Base-by-base conservation (phyloP, 352 stramenopile genomes). In the Phytopythium delawarense region DNA sequence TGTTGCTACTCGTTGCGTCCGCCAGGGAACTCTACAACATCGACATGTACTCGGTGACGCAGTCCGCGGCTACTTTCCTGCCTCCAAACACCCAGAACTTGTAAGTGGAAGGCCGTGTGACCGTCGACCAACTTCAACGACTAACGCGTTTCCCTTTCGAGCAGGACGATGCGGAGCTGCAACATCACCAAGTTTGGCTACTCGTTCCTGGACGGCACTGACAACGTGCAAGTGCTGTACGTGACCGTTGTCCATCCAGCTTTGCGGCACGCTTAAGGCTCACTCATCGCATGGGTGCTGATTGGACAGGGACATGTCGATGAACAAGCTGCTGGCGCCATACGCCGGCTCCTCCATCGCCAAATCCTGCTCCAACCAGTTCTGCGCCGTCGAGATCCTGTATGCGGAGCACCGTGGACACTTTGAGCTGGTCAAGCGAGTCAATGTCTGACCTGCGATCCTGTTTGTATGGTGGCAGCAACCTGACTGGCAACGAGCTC, bases 111-210 rank as follows among this genome's bases (percentile, higher is more conserved):
- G 34, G 34, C 34, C 34, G 7, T 13, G 34, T 39, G 34, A 39
- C 2, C 34, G 7, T 13, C 34, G 34, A 39, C 34, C 34, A 12
- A 39, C 34, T 8, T 5, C 7, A 5, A 39, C 34, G 34, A 12
- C 34, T 39, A 8, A 39, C 11, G 11, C 18, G 11, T 39, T 39
- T 5, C 11, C 34, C 34, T 39, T 13, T 13, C 11, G 34, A 39
- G 7, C 42, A 83, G 74, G 7, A 76, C 70, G 2, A 57, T 86
- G 40, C 62, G 70, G 23, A 81, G 76, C 55, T 83, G 72, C 64
- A 81, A 75, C 53, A 42, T 86, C 23, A 62, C 51, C 25, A 66
- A 57, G 13, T 74, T 79, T 18, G 66, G 67, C 2, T 72, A 67
- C 21, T 56, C 74, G 37, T 81, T 86, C 30, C 66, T 75, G 37